A percentile compares a stretch with the other conserved stretches of the same genome.
These are phyloP conservation scores for Blumeriella jaapii DNA, from an alignment of 2,329 filamentous ascomycete species.

Conservation along the genomic window DNA sequence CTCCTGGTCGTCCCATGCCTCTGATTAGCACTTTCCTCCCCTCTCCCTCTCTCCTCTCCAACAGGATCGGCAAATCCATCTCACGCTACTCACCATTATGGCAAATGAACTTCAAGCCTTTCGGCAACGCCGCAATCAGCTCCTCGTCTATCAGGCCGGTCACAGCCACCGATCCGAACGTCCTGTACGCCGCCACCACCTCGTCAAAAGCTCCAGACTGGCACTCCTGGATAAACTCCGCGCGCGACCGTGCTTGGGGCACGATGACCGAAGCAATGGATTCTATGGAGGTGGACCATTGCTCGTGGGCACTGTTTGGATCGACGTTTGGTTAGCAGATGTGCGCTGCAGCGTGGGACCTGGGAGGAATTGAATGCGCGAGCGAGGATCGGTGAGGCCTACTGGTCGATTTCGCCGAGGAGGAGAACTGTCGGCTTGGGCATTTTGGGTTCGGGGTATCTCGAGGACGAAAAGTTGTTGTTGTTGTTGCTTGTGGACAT, in stretches of 20 bases:
- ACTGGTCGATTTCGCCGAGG: slow-evolving; percentile 54
- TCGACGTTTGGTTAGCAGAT: background rate
- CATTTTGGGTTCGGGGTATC: slow-evolving; percentile 16
- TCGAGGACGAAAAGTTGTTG: slow-evolving; percentile 1
- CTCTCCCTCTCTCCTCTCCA: background rate
- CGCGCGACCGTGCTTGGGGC: slow-evolving; percentile 48
- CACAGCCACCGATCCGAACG: slow-evolving; percentile 49
- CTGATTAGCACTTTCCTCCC: background rate
- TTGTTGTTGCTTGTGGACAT: background rate
- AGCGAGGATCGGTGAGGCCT: slow-evolving; percentile 27
- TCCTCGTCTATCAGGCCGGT: slow-evolving; percentile 64
- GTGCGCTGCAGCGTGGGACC: background rate
- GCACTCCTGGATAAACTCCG: slow-evolving; percentile 59
- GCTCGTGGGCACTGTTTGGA: slow-evolving; percentile 44
- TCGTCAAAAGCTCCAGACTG: slow-evolving; percentile 53
- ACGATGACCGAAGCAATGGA: slow-evolving; percentile 53
- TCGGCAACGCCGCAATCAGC: slow-evolving; percentile 46
- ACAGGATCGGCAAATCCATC: background rate
- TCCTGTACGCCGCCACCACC: slow-evolving; percentile 56
- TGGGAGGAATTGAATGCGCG: background rate
- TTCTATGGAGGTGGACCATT: slow-evolving; percentile 47
- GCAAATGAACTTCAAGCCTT: slow-evolving; percentile 44
- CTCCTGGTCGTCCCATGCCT: slow-evolving; percentile 40
- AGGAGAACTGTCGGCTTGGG: slow-evolving; percentile 48
- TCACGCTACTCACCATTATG: slow-evolving; percentile 41